Base-by-base conservation (phyloP, 1,284 basidiomycete genomes). In the Pascua sp. region DNA sequence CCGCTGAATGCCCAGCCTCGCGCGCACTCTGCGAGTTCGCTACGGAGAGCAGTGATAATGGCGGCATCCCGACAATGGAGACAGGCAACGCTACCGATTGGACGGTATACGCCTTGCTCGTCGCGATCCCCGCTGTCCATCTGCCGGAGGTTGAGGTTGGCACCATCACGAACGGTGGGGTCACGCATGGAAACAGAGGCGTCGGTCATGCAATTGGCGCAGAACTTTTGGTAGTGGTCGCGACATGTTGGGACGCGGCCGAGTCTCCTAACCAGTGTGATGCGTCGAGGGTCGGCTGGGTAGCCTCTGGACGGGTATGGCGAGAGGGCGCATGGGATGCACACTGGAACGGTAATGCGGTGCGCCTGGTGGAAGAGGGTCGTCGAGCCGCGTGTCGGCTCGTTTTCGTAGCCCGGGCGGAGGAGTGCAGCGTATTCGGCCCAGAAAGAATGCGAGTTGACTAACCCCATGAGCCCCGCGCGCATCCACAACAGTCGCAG, bases 361-460 rank as follows among this genome's bases (percentile, higher is more conserved):
- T 49, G 57, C 8, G 55, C 55, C 5, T 37, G 11, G n/a, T 47
- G 13, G 43, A 57, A 59, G 12, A 16, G 39, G 24, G 51, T 36
- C 38, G 13, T 24, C n/a, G 37, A 39, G 38, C 16, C 11, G 43
- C 42, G n/a, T 32, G 18, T 11, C 32, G 40, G 32, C 40, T 24
- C 18, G 32, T 52, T 45, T 8, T 40, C 16, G n/a, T 45, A 11
- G 17, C 55, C 56, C 17, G 60, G 49, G 10, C 48, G 47, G 15
- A 62, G n/a, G 11, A 38, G 10, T 37, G 43, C 24, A 13, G 51
- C 49, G 47, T 62, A 67, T 12, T 52, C 16, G 24, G 57, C 38
- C 68, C 68, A 70, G 53, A 70, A 70, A 3, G 66, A 52, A 44
- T 68, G 65, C 12, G 60, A 57, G 60, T 70, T 60, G 61, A 67